Evolutionary conservation across 768 basidiomycete species (phyloP).

Genomic region (Hygrophorus russula): DNA sequence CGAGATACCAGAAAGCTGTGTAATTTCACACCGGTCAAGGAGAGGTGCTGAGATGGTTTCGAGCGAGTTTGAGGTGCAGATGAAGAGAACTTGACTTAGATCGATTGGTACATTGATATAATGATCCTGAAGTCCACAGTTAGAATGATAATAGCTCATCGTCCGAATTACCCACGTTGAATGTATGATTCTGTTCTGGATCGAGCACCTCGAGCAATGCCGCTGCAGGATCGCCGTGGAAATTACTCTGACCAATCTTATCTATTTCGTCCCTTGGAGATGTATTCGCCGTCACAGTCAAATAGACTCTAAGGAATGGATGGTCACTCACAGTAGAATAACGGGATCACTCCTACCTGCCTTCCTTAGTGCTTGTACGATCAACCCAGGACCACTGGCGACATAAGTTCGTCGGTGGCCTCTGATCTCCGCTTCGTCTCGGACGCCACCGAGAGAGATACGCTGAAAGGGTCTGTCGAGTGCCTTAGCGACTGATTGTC

Average conservation of each 20-base stretch:
- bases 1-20: slow-evolving; percentile 59
- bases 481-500: slow-evolving; percentile 78
- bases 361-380: slow-evolving; percentile 80
- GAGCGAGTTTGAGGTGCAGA: slow-evolving; percentile 85
- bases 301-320: slow-evolving; percentile 18
- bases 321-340: slow-evolving; percentile 44
- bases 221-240: slow-evolving; percentile 88
- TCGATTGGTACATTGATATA: slow-evolving; percentile 86
- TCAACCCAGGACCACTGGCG: slow-evolving; percentile 75
- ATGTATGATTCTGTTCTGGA: slow-evolving; percentile 84
- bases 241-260: slow-evolving; percentile 78
- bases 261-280: slow-evolving; percentile 74
- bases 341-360: slow-evolving; percentile 76
- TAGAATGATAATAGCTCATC: background rate
- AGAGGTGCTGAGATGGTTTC: slow-evolving; percentile 85
- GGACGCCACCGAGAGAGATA: slow-evolving; percentile 84
- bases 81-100: slow-evolving; percentile 80
- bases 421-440: slow-evolving; percentile 61
- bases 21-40: slow-evolving; percentile 81
- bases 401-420: slow-evolving; percentile 72
- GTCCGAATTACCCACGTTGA: slow-evolving; percentile 40
- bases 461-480: slow-evolving; percentile 82
- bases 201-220: slow-evolving; percentile 88
- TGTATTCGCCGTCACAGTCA: slow-evolving; percentile 8
- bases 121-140: slow-evolving; percentile 53